Base-by-base conservation (phyloP, 2,329 filamentous ascomycete genomes). In the Teratosphaeria gauchensis region DNA sequence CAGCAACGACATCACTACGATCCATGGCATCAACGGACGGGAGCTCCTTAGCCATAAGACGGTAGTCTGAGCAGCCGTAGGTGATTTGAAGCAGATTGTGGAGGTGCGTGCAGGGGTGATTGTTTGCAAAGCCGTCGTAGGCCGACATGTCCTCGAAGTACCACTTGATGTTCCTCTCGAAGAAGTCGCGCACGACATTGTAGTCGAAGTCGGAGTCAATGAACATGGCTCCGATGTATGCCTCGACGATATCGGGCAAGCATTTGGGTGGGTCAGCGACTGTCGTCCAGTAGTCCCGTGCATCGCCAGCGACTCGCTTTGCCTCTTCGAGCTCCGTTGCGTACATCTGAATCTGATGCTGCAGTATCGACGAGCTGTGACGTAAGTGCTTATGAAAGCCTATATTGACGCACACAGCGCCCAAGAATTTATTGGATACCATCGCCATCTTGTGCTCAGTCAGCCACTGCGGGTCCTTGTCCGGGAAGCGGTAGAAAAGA, bases 361-460 rank as follows among this genome's bases (percentile, higher is more conserved):
- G 67, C 8, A 88, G 78, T 5, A 79, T 75, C 0, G 84, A 64
- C 31, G 76, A 73, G 59, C 76, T 75, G 58, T 77, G 76, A 2
- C 79, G 81, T 16, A 97, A 75, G 69, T 92, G 86, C 54, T 78
- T 82, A 69, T 96, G 85, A 58, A 97, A 87, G 0, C 83, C 86
- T 0, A 97, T 81, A 54, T 84, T 81, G 2, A 95, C 89, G 60
- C 88, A 88, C 2, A 97, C 78, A 19, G 86, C 89, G 1, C 89
- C 90, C 1, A 96, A 80, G 69, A 97, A 99, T 61, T 92, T 91
- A 75, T 99, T 99, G 56, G 90, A 94, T 0, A 94, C 92, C 89
- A 99, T 96, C n/a, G 92, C 90, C 86, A 95, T 61, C 76, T 97
- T 97, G 79, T 97, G 92, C 74, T 97, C 94, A 0, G 94, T 97